phyloP scores from a whole-genome alignment of 2,329 filamentous ascomycete species.

The Colletotrichum spaethianum region DNA sequence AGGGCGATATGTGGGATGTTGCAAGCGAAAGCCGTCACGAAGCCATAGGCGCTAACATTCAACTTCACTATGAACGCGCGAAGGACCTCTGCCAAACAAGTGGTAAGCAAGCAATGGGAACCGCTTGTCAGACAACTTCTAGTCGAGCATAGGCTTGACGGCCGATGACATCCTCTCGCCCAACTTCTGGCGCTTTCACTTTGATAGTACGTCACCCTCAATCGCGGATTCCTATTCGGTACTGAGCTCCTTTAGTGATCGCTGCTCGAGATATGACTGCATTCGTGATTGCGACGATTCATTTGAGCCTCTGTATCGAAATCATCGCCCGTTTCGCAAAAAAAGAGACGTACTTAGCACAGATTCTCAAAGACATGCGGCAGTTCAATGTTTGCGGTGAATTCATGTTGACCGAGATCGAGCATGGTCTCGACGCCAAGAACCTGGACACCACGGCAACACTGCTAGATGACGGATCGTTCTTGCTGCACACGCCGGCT shows the following conservation, averaged over 20 bases:
- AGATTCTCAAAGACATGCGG: conserved; percentile 41
- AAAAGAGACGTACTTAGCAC: conserved; percentile 39
- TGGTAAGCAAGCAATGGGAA: neutral
- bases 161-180: too few relatives aligned
- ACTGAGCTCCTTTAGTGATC: conserved; percentile 13
- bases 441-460: conserved; percentile 57
- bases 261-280: conserved; percentile 41
- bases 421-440: conserved; percentile 55
- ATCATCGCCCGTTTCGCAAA: conserved; percentile 41
- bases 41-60: neutral
- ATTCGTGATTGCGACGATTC: conserved; percentile 46
- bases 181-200: conserved; percentile 46
- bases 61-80: conserved; percentile 9
- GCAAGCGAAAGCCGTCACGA: neutral
- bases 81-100: conserved; percentile 6
- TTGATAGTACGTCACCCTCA: conserved; percentile 38
- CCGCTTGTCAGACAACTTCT: neutral
- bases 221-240: neutral
- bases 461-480: conserved; percentile 49
- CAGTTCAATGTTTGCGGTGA: conserved; percentile 48
- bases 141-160: neutral
- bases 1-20: neutral
- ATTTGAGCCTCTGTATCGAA: conserved; percentile 51
- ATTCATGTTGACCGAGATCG: conserved; percentile 57
- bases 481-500: conserved; percentile 52